Base-by-base conservation (phyloP, 805 yeast species). In the Saturnispora dispora region DNA sequence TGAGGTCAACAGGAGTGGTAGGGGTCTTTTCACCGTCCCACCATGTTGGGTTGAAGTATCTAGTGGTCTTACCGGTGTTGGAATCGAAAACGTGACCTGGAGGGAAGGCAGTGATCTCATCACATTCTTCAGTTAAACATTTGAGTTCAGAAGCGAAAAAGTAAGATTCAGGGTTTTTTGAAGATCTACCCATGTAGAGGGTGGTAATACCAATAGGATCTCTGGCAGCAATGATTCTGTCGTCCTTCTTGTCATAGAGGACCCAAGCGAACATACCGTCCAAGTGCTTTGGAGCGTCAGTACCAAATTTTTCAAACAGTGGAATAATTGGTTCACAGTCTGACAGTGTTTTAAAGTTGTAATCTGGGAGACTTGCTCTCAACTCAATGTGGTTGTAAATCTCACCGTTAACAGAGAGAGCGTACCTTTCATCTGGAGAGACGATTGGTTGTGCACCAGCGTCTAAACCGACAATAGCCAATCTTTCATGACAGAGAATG, bases 221-320 rank as follows among this genome's bases (percentile, higher is more conserved):
- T 74, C 99, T 82, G 50, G 99, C 96, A 55, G 99, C 99, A 55
- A 90, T 73, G 55, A 93, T 81, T 63, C 99, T 80, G 73, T 93
- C 97, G 53, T 75, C 74, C 64, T 80, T 71, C 57, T 82, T 81
- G 72, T 93, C 99, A 70, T 89, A 86, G 50, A 93, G 71, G 41
- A 83, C 96, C 76, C 87, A 93, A 25, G 97, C 98, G 65, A 91
- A 93, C 97, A 93, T 91, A 68, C 99, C 99, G 67, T 93, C 99
- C 61, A 93, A 76, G 68, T 87, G 64, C 67, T 88, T 86, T 65
- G 99, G 96, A 57, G 96, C 89, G 55, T 89, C 98, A 52, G 79
- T 69, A 62, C 77, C 99, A 68, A 88, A 83, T 72, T 91, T 89
- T 66, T 82, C 74, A 69, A 85, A 87, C 61, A 93, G 73, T 51